phyloP scores from a whole-genome alignment of 495 filamentous ascomycete genomes.

The Penicillium diatomitis region DNA sequence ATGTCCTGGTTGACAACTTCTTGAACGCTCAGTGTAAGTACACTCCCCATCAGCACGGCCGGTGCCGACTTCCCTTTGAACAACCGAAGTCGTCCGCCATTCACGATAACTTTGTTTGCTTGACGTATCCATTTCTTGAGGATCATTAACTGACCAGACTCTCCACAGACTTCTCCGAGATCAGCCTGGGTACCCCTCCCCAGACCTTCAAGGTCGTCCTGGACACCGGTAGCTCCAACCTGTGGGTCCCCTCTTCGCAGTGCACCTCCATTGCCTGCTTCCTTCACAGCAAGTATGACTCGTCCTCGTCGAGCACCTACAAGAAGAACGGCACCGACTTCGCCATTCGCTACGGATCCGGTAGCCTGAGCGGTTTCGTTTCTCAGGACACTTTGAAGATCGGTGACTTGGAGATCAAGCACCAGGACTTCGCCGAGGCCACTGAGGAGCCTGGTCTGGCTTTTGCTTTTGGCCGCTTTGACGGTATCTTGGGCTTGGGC shows the following conservation, averaged over 20 bases:
- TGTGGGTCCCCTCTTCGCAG: conserved; percentile 89
- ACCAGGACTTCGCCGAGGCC: conserved; percentile 92
- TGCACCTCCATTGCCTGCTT: conserved; percentile 98
- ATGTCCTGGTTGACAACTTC: conserved; percentile 91
- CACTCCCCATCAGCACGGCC: background rate
- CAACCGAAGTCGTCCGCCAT: background rate
- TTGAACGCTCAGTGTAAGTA: conserved; percentile 94
- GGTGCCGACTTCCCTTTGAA: background rate
- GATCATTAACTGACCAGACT: conserved; percentile 11
- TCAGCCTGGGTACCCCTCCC: conserved; percentile 82
- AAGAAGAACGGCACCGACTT: conserved; percentile 87
- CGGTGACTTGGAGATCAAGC: conserved; percentile 77
- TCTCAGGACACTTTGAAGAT: conserved; percentile 80
- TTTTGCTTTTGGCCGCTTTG: conserved; percentile 96
- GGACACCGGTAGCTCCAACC: conserved; percentile 97
- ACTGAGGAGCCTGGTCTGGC: conserved; percentile 90
- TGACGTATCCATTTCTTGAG: no score
- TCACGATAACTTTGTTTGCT: no score
- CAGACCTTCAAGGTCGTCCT: conserved; percentile 98
- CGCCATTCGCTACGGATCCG: conserved; percentile 93
- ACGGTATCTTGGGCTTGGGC: conserved; percentile 93
- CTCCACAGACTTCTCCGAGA: conserved; percentile 84
- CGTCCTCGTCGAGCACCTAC: conserved; percentile 80
- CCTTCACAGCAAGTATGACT: conserved; percentile 94
- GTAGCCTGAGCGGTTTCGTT: conserved; percentile 87